phyloP scores from a whole-genome alignment of 306 rosid genomes.

The Acacia crassicarpa region DNA sequence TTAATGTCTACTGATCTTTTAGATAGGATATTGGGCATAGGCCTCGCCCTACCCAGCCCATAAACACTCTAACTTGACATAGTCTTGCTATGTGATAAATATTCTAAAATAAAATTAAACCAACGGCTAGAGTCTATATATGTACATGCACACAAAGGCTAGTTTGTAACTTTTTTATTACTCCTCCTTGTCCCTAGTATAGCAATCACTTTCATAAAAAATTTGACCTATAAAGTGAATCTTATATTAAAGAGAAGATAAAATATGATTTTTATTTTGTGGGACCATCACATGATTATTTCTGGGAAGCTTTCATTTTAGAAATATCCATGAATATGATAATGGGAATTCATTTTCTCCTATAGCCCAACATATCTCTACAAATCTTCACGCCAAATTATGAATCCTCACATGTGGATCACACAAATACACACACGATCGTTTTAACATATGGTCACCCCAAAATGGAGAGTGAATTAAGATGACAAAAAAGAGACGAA shows the following conservation, averaged over 20 bases:
- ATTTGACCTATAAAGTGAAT: no score
- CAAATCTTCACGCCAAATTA: background rate
- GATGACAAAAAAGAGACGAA: background rate
- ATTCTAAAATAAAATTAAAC: no score
- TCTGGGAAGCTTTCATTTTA: background rate
- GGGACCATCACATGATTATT: background rate
- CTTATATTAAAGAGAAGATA: no score
- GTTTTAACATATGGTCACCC: background rate
- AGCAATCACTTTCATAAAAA: no score
- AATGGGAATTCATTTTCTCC: background rate
- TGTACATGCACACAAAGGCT: no score
- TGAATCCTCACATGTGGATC: background rate
- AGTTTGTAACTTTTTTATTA: background rate
- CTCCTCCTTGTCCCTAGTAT: no score
- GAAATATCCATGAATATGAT: background rate
- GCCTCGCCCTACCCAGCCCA: no score
- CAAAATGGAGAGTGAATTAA: background rate
- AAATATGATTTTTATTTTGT: background rate
- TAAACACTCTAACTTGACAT: background rate
- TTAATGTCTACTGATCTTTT: no score
- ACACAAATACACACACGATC: background rate
- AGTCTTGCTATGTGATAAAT: background rate
- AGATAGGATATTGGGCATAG: no score
- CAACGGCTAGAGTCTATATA: no score
- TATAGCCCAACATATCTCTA: background rate